These are phyloP conservation scores for Penicillium corylophilum DNA, from an alignment of 2,329 filamentous ascomycete genomes.

Conservation along the genomic window DNA sequence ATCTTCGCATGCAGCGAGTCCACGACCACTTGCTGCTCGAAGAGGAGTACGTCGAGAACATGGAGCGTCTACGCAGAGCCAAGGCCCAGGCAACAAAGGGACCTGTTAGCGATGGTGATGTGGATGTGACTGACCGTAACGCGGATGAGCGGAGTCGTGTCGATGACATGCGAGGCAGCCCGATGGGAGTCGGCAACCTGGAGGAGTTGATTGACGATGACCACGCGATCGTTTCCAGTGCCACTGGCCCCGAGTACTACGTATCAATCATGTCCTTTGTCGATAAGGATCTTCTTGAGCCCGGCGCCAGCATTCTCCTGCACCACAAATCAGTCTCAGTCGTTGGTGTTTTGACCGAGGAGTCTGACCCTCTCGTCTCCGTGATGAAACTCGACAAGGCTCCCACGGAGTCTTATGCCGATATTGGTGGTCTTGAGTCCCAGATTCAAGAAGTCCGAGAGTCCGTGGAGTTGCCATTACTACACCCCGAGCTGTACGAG, in stretches of 20 bases:
- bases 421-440: slow-evolving; percentile 91
- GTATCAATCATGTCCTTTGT: slow-evolving; percentile 99
- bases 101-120: slow-evolving; percentile 59
- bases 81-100: slow-evolving; percentile 66
- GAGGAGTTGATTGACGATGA: slow-evolving; percentile 99
- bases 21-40: slow-evolving; percentile 96
- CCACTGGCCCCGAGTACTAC: slow-evolving; percentile 97
- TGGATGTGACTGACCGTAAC: slow-evolving; percentile 79
- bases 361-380: slow-evolving; percentile 89
- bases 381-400: slow-evolving; percentile 99
- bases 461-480: slow-evolving; percentile 88
- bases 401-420: slow-evolving; percentile 94
- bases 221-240: slow-evolving; percentile 96
- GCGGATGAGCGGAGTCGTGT: slow-evolving; percentile 93
- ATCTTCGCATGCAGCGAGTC: slow-evolving; percentile 96
- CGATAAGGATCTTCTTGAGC: slow-evolving; percentile 96
- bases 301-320: slow-evolving; percentile 88
- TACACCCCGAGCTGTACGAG: slow-evolving; percentile 96
- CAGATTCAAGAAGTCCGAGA: slow-evolving; percentile 98
- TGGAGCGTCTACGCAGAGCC: slow-evolving; percentile 90
- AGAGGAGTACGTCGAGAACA: slow-evolving; percentile 98
- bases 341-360: slow-evolving; percentile 93
- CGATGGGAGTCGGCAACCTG: slow-evolving; percentile 96
- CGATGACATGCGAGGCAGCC: slow-evolving; percentile 97
- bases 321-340: slow-evolving; percentile 99